These are phyloP conservation scores for Phyllostachys edulis DNA, from an alignment of 176 grass and related monocot genomes.

Conservation along the genomic window DNA sequence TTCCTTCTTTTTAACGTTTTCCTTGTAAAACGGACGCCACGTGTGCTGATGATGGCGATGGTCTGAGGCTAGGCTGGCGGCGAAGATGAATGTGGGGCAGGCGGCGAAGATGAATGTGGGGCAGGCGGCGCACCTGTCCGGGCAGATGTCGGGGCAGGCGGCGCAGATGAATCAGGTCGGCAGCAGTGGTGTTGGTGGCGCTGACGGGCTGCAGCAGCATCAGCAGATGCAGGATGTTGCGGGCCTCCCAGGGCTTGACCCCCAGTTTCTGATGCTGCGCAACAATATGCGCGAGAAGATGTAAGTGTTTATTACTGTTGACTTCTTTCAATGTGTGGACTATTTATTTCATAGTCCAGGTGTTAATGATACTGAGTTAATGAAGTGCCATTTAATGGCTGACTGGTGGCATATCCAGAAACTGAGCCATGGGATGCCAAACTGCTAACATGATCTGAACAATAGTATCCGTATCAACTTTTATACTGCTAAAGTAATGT, in stretches of 20 bases:
- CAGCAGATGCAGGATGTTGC: constrained; percentile 50
- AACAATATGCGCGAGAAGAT: constrained; percentile 49
- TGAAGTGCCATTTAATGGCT: neutral
- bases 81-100: constrained; percentile 68
- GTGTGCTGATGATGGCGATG: neutral
- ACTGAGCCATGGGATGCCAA: neutral
- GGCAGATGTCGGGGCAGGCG: constrained; percentile 56
- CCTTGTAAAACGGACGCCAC: neutral
- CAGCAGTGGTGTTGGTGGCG: neutral
- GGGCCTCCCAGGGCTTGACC: constrained; percentile 31
- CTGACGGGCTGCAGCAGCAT: constrained; percentile 43
- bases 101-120: constrained; percentile 71
- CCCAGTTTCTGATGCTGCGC: constrained; percentile 39
- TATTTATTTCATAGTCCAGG: neutral
- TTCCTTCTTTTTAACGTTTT: neutral
- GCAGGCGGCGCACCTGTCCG: constrained; percentile 62
- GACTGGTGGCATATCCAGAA: neutral
- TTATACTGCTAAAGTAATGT: constrained; percentile 14
- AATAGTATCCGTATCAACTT: neutral
- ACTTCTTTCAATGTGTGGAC: neutral
- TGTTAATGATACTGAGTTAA: constrained; percentile 27
- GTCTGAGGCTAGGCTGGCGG: constrained; percentile 5
- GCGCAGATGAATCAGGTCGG: constrained; percentile 51
- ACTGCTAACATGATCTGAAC: neutral
- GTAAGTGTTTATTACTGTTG: constrained; percentile 43